Conservation (phyloP, 2,329 filamentous ascomycete genomes). For the Ceratocystis ficicola region DNA sequence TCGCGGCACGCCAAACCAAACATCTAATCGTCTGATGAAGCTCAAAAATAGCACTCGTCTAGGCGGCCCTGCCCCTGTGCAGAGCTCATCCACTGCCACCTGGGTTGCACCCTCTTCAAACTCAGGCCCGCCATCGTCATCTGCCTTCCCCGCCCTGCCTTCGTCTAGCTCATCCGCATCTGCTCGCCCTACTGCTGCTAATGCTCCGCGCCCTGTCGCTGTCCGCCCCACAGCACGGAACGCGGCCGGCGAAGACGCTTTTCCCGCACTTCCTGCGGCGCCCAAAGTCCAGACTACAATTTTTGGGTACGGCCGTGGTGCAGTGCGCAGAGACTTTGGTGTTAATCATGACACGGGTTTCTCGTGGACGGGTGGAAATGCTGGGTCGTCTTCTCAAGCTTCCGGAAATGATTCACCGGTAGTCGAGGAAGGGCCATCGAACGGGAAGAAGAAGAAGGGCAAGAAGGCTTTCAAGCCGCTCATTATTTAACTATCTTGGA, state of each 20-base stretch:
- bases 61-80: conserved; percentile 28
- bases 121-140: conserved; percentile 25
- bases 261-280: conserved; percentile 71
- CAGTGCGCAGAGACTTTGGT: conserved; percentile 44
- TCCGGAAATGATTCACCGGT: conserved; percentile 25
- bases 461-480: conserved; percentile 32
- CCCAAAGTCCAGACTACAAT: conserved; percentile 54
- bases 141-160: conserved; percentile 37
- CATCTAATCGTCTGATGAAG: conserved; percentile 44
- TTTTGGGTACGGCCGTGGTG: conserved; percentile 46
- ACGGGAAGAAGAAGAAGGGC: conserved; percentile 47
- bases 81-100: conserved; percentile 12
- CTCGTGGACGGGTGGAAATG: conserved; percentile 35
- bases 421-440: conserved; percentile 26
- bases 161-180: conserved; percentile 22
- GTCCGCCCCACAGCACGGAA: conserved; percentile 13
- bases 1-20: conserved; percentile 34
- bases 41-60: conserved; percentile 47
- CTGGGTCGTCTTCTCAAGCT: conserved; percentile 25
- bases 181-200: conserved; percentile 13
- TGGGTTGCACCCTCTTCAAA: conserved; percentile 25
- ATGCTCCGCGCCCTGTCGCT: not conserved
- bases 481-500: not conserved
- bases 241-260: conserved; percentile 45
- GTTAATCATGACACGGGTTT: conserved; percentile 38